Percentiles rank a stretch among this genome's conserved stretches.
These are phyloP conservation scores for Hypericum androsaemum DNA, from an alignment of 345 rosid genomes.

Conservation along the genomic window DNA sequence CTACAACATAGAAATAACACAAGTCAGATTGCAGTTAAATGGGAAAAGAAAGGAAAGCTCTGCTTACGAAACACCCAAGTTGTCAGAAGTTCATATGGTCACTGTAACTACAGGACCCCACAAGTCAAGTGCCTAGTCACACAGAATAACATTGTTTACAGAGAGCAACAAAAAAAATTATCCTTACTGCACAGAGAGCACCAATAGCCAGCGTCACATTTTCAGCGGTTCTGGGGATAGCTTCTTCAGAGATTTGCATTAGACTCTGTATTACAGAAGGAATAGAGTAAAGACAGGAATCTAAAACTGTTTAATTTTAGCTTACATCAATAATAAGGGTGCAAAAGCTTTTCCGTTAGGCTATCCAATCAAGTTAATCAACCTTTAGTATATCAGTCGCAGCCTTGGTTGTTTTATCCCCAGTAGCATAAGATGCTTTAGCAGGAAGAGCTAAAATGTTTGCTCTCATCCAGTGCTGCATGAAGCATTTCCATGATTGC, in stretches of 20 bases:
- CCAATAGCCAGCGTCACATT: conserved; percentile 77
- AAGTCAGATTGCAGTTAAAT: no score
- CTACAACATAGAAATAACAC: no score
- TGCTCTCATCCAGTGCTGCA: conserved; percentile 73
- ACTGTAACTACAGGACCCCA: no score
- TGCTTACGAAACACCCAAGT: no score
- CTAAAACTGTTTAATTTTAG: not conserved
- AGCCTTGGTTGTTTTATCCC: conserved; percentile 61
- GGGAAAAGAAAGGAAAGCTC: no score
- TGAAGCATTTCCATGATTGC: conserved; percentile 87
- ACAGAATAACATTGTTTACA: no score
- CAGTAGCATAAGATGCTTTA: conserved; percentile 28
- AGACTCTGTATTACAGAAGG: conserved; percentile 37
- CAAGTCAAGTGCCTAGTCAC: no score
- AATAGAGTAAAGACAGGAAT: conserved; percentile 2
- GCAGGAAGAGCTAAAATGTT: conserved; percentile 36
- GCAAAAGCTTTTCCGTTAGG: conserved; percentile 7
- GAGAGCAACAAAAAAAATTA: no score
- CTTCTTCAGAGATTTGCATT: conserved; percentile 53
- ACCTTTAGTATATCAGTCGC: conserved; percentile 86
- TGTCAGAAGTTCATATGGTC: no score
- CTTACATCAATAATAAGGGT: not conserved
- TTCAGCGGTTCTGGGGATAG: conserved; percentile 82
- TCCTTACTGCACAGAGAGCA: conserved; percentile 64
- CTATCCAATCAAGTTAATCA: conserved; percentile 8